A percentile compares a stretch with the other conserved stretches of the same genome.
Conservation (phyloP, 768 basidiomycete species). For the Naganishia vishniacii region DNA sequence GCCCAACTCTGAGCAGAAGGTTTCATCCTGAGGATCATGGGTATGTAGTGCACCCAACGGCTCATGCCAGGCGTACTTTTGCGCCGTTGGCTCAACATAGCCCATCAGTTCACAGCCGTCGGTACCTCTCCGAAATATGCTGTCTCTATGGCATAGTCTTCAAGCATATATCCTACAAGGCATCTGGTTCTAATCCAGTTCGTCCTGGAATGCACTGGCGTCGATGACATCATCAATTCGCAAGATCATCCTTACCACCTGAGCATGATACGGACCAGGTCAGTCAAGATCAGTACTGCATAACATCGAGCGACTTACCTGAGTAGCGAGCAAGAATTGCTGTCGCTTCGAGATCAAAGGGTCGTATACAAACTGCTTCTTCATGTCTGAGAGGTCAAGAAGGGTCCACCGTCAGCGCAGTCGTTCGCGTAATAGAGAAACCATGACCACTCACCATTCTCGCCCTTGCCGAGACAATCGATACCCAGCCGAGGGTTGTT, state of each 20-base stretch:
- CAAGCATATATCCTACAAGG: not conserved
- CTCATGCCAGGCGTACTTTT: too few species aligned
- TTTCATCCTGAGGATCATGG: too few species aligned
- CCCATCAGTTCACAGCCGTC: too few species aligned
- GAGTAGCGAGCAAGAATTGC: conserved; percentile 94
- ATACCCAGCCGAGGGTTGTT: conserved; percentile 80
- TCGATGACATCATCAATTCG: conserved; percentile 49
- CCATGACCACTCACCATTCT: conserved; percentile 64
- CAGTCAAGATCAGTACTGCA: not conserved
- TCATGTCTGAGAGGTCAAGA: conserved; percentile 70
- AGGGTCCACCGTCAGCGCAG: not conserved
- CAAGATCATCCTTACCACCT: conserved; percentile 46
- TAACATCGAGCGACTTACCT: conserved; percentile 50
- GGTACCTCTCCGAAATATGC: too few species aligned
- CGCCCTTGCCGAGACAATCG: conserved; percentile 77
- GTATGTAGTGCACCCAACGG: too few species aligned
- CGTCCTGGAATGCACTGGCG: conserved; percentile 31
- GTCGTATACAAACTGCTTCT: conserved; percentile 91
- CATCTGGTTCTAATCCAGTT: conserved; percentile 4
- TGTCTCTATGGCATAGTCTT: too few species aligned
- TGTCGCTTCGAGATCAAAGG: conserved; percentile 95
- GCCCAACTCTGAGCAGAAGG: too few species aligned
- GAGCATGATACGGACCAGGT: conserved; percentile 18
- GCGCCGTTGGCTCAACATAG: too few species aligned
- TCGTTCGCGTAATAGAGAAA: not conserved